Percentiles rank a stretch among this genome's conserved stretches.
phyloP scores from a whole-genome alignment of 495 filamentous ascomycete species.

The Aspergillus ostianus region DNA sequence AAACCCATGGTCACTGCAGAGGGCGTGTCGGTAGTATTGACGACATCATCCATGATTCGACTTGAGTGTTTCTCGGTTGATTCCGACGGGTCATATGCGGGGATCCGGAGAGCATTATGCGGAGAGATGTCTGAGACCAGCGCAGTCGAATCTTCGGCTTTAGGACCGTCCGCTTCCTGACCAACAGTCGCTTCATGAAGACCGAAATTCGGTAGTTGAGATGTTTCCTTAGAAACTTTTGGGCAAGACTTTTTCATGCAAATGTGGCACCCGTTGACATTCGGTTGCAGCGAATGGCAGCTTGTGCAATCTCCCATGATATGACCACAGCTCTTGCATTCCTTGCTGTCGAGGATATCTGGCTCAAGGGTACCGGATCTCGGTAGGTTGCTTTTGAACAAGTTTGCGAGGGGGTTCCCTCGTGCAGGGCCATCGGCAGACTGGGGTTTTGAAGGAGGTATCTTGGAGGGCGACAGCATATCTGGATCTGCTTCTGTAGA shows the following conservation, averaged over 20 bases:
- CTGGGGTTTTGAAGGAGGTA: background rate
- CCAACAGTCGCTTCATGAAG: background rate
- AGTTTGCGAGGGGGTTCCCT: background rate
- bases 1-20: background rate
- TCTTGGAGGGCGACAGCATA: background rate
- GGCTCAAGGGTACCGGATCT: background rate
- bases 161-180: background rate
- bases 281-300: background rate
- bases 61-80: background rate
- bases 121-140: background rate
- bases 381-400: background rate
- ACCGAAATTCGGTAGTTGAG: background rate
- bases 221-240: background rate
- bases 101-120: background rate
- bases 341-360: background rate
- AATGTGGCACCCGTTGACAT: constrained; percentile 5
- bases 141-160: background rate
- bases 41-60: background rate
- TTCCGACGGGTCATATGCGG: background rate
- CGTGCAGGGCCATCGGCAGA: background rate
- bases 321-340: constrained; percentile 9
- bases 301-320: background rate
- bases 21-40: background rate
- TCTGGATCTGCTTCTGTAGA: background rate
- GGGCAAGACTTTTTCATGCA: constrained; percentile 6